Percentiles rank a stretch among this genome's conserved stretches.
phyloP scores from a whole-genome alignment of 805 yeast genomes.

The Yamadazyma laniorum region DNA sequence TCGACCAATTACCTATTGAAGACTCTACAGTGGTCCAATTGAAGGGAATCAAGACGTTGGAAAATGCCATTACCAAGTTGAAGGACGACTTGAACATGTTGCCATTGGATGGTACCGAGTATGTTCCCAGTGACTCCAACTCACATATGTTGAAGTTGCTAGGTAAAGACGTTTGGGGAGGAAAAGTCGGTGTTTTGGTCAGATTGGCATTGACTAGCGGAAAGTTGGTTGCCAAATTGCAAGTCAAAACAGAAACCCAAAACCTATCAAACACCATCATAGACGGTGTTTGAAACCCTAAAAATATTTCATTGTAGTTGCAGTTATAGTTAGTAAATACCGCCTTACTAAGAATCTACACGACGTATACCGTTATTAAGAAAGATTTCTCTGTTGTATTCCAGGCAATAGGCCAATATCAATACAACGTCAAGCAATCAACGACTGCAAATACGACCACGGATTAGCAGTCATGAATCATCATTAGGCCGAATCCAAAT shows the following conservation, averaged over 20 bases:
- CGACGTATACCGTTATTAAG: too few species aligned
- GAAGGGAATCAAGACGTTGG: constrained; percentile 37
- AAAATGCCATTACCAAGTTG: constrained; percentile 50
- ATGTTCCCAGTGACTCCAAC: constrained; percentile 55
- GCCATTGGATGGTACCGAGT: constrained; percentile 74
- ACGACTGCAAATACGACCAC: too few species aligned
- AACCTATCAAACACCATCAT: constrained; percentile 51
- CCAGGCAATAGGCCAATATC: too few species aligned
- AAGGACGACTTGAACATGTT: constrained; percentile 45
- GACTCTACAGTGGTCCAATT: constrained; percentile 72
- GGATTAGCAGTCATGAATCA: too few species aligned
- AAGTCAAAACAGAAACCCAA: constrained; percentile 48
- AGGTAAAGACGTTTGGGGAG: constrained; percentile 70
- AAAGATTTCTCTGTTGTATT: too few species aligned
- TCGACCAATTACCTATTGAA: constrained; percentile 63
- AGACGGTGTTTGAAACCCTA: constrained; percentile 33
- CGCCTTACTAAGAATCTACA: too few species aligned
- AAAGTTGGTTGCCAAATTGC: constrained; percentile 59
- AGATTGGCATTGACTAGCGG: constrained; percentile 54
- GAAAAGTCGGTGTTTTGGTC: constrained; percentile 51
- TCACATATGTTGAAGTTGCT: constrained; percentile 76
- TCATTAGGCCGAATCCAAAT: too few species aligned
- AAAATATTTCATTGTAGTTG: too few species aligned
- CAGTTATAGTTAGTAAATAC: too few species aligned
- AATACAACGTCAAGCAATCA: too few species aligned